Percentiles rank a stretch among this genome's conserved stretches.
phyloP scores from a whole-genome alignment of 805 yeast genomes.

The Yamadazyma nakazawae region DNA sequence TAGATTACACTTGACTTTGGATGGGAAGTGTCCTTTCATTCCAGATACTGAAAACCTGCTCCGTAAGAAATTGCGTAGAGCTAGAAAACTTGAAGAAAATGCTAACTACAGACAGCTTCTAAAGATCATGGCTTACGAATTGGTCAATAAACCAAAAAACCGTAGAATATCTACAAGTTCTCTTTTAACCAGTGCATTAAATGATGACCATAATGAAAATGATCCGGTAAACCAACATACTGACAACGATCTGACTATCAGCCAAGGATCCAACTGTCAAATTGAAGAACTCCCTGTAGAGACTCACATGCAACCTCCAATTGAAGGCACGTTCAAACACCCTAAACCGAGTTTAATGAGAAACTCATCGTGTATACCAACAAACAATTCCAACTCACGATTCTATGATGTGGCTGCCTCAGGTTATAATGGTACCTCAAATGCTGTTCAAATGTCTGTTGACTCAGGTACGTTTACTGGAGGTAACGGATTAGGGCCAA shows the following conservation, averaged over 20 bases:
- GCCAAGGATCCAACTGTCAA: conserved; percentile 8
- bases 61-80: conserved; percentile 37
- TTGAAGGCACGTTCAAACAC: conserved; percentile 19
- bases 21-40: conserved; percentile 83
- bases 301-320: background rate
- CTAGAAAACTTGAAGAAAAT: conserved; percentile 40
- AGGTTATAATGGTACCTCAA: conserved; percentile 44
- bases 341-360: conserved; percentile 23
- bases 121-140: conserved; percentile 31
- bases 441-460: conserved; percentile 38
- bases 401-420: conserved; percentile 45
- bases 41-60: conserved; percentile 49
- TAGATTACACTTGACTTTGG: conserved; percentile 54
- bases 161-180: conserved; percentile 14
- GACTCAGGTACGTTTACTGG: conserved; percentile 37
- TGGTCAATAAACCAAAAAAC: conserved; percentile 26
- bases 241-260: conserved; percentile 15
- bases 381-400: conserved; percentile 25
- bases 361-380: conserved; percentile 38
- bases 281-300: background rate
- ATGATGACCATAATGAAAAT: conserved; percentile 1
- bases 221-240: background rate
- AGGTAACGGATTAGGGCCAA: conserved; percentile 62
- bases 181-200: conserved; percentile 2
- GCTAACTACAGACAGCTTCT: conserved; percentile 38